Evolutionary conservation across 257 asterid genomes (phyloP), one percentile per base, ranked within the genome.

Genomic region (Anisodus tanguticus): DNA sequence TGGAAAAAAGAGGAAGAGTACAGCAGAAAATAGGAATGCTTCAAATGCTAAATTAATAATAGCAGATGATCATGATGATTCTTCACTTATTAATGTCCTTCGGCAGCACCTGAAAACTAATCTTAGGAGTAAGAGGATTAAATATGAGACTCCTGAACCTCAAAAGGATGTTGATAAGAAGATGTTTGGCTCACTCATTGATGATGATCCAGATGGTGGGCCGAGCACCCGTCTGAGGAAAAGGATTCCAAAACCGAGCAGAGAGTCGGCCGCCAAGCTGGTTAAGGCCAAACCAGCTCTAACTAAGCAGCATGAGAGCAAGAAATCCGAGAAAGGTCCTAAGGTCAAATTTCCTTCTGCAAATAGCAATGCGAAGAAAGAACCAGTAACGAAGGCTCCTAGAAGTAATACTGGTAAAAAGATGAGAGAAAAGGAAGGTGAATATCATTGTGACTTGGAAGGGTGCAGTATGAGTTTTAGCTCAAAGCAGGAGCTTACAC

Each of bases 401-500:
- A 69, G 41, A 37, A 26, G 85, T 41, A 74, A 81, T 63, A 62
- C 76, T 76, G 89, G 81, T 79, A 82, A 88, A 12, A 93, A 88
- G 89, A 60, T 39, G 3, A 88, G 62, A 85, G 95, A 91, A 3
- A 95, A 90, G 74, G 94, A 90, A 69, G 90, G 83, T 5, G 97
- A 93, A 83, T 92, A 88, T 58, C 88, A 86, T 49, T 97, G 99
- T 70, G 96, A 97, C 83, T 83, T 93, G 82, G 99, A 97, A 81
- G 98, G 97, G 37, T 97, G 99, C 92, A 86, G 89, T 41, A 95
- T 95, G 98, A 92, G 97, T 85, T 97, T 93, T 55, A 87, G 87
- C 72, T 81, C 95, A 9, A 97, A 95, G 82, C 97, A 91, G 15
- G 99, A 97, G 90, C 98, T 97, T 47, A 63, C 82, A 16, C 63